Base-by-base conservation (phyloP, 1,284 basidiomycete genomes). In the Cerrena zonata region DNA sequence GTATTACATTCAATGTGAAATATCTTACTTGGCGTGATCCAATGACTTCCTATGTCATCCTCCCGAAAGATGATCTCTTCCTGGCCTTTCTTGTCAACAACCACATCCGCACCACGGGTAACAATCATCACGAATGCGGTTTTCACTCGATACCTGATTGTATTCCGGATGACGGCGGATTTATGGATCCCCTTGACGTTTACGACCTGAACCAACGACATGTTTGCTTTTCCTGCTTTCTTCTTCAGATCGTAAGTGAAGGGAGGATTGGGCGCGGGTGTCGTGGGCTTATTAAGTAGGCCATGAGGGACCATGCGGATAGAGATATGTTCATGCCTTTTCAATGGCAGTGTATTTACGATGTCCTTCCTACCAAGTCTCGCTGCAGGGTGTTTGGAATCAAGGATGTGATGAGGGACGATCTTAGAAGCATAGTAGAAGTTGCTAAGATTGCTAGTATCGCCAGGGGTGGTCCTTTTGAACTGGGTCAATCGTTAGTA, bases 101-200 rank as follows among this genome's bases (percentile, higher is more conserved):
- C 48, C 7, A 60, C 62, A 45, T 69, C 58, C 3, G 73, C 74
- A 0, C 72, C 73, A 4, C 73, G 68, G 3, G 64, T 61, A 19
- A 70, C 68, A 39, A 77, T 68, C 26, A 75, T 59, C 24, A 61
- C 62, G 22, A 76, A 45, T 1, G 71, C 70, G 7, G 64, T 65
- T 58, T 73, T 73, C 25, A 77, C 50, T 49, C 65, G 69, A 36
- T 56, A 58, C 2, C 47, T 46, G 5, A 74, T 66, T 15, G 55
- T 60, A 30, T 51, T 50, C 10, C 59, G 58, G 15, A 60, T 36
- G 18, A 58, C 53, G 2, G 50, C 54, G 45, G 37, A 56, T 50
- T 49, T 63, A 56, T 50, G 55, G 43, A 57, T 47, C 2, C n/a
- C 34, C 50, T 56, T 60, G 39, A 53, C 50, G 41, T 53, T 19